Base-by-base conservation (phyloP, 2,329 filamentous ascomycete genomes). In the Raffaelea albimanens region DNA sequence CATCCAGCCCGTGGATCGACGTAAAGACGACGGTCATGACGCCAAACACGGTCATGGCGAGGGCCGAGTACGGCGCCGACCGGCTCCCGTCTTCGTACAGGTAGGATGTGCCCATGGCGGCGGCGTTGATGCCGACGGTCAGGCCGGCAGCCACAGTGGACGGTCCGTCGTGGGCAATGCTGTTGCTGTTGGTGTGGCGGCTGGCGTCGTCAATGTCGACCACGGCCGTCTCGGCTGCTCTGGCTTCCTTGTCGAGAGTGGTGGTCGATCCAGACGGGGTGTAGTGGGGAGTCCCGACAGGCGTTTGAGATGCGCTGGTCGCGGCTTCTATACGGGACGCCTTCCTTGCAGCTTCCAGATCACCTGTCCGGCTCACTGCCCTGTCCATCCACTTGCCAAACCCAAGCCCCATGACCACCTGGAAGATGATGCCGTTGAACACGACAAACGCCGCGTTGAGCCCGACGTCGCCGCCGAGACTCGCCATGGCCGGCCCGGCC, bases 61-160 rank as follows among this genome's bases (percentile, higher is more conserved):
- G 59, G 2, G 72, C 73, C 2, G 76, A 72, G 53, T 78, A 78
- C 1, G 76, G 74, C 2, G 74, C 73, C 3, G 75, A 72, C 1
- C 65, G 67, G 52, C 71, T 76, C 46, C 64, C 65, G 8, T 66
- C 67, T 58, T 78, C 74, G 48, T 79, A 77, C 14, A 80, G 63
- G 50, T 76, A 74, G 0, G 76, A 68, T 0, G 76, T 76, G 2
- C 76, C 76, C 74, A 80, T 78, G 3, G 76, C 76, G 0, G 75
- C 75, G 1, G 74, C 74, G 52, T 80, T 80, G 62, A 79, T 70
- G 3, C 76, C 76, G 43, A 78, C 67, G 0, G 73, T 66, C 33
- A 75, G 66, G 33, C 76, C 76, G 0, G 70, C 63, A 1, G 73
- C 74, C 2, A 78, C 67, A 0, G 64, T 69, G 2, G 58, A 48